phyloP scores from a whole-genome alignment of 805 yeast genomes.

The Candida rishiriensis region DNA sequence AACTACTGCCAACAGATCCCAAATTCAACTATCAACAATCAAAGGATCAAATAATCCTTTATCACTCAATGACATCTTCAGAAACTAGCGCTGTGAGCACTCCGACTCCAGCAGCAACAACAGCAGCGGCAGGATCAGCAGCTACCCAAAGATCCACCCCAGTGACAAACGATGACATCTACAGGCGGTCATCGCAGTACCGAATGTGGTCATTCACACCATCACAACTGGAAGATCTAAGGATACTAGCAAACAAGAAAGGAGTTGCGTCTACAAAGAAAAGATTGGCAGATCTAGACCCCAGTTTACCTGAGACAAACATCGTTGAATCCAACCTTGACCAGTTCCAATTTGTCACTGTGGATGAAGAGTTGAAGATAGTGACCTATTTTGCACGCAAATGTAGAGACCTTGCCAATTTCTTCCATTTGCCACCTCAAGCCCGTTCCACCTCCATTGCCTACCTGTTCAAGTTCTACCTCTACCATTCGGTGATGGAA shows the following conservation, averaged over 20 bases:
- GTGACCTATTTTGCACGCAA: slow-evolving; percentile 70
- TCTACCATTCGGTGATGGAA: slow-evolving; percentile 79
- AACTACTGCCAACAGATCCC: too few species aligned
- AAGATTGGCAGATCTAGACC: slow-evolving; percentile 17
- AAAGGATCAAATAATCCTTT: too few species aligned
- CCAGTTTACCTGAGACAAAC: slow-evolving; percentile 14
- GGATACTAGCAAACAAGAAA: slow-evolving; percentile 47
- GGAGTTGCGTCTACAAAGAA: slow-evolving; percentile 41
- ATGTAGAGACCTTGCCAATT: slow-evolving; percentile 63
- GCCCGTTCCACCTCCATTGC: slow-evolving; percentile 83
- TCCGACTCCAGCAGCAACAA: background rate
- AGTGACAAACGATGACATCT: slow-evolving; percentile 67
- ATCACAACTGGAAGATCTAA: slow-evolving; percentile 46
- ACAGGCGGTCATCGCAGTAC: slow-evolving; percentile 82
- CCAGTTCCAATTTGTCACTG: slow-evolving; percentile 42
- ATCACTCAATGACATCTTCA: background rate
- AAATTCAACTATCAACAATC: too few species aligned
- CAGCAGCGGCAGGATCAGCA: background rate
- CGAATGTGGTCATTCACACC: slow-evolving; percentile 78
- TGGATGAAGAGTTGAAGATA: slow-evolving; percentile 67
- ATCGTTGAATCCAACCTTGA: slow-evolving; percentile 15
- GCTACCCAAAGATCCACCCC: slow-evolving; percentile 38
- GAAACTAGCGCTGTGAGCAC: background rate
- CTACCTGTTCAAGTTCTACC: slow-evolving; percentile 75
- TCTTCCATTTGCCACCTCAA: slow-evolving; percentile 81